Evolutionary conservation across 495 filamentous ascomycete genomes (phyloP), one percentile per base, ranked within the genome.

Genomic region (Acidiella bohemica): DNA sequence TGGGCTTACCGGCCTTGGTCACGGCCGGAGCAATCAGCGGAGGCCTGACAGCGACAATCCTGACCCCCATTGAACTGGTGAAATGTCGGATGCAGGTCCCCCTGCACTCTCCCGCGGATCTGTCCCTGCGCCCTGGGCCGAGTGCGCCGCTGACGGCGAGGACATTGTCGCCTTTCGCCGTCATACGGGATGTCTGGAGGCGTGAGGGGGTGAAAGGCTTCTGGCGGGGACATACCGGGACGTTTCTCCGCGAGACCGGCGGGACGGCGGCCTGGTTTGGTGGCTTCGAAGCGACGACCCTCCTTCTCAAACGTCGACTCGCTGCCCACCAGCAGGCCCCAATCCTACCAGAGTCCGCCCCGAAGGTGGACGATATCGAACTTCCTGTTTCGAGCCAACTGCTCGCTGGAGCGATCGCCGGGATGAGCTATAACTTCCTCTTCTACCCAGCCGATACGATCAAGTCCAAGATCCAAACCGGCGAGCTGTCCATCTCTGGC

Each of bases 71-170:
- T 39, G 92, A 99, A 58, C 72, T 99, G 32, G 79, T 99, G 54
- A 99, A 99, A 62, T 99, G 92, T 70, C 88, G 88, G 62, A 92
- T 99, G 70, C 92, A 99, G 59, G 85, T 93, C 6, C 74, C 74
- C 3, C 32, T 64, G 3, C 41, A 55, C 2, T 56, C 62, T 11
- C 40, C 57, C 6, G 36, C 51, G 8, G 25, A 22, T 44, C 34
- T 2, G 34, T 37, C 24, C 29, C 46, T 14, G 42, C 51, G 56
- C 7, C 59, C 67, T 2, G 66, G 72, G n/a, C n/a, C n/a, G n/a
- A n/a, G n/a, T n/a, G n/a, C 3, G 10, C 11, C 24, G 10, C 13
- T 11, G 11, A n/a, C 25, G 9, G 13, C 37, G 8, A 36, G 9
- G 1, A 13, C 39, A 8, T 26, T 43, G 2, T 32, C 31, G 12